Base-by-base conservation (phyloP, 2,329 filamentous ascomycete species). In the Ophiostoma montium region DNA sequence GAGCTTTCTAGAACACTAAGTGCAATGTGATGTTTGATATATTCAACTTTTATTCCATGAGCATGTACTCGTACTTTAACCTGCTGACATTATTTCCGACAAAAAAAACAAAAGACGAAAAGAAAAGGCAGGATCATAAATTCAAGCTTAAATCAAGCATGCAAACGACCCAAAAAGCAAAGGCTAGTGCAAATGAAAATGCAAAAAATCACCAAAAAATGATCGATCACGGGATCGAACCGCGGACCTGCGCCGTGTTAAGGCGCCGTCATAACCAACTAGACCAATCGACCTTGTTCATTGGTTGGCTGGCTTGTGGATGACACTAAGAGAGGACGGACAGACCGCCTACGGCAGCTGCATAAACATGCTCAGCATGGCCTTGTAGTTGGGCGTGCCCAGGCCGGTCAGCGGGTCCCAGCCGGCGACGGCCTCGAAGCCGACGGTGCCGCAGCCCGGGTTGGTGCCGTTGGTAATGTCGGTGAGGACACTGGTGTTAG, bases 381-480 rank as follows among this genome's bases (percentile, higher is more conserved):
- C 54, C 1, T 54, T 53, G 41, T 55, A 60, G 30, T 57, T 52
- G 19, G 58, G 57, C 21, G 57, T 53, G 5, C 51, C 52, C 8
- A 53, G 49, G 4, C 49, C 52, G n/a, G 52, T 53, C 43, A 53
- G 43, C 7, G 58, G 59, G 36, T 61, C 59, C 59, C 59, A 61
- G 6, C 59, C 59, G 21, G 52, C 44, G 4, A 53, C 55, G 1
- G 60, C 61, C 3, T 53, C 53, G 43, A 63, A 64, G 0, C 62
- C 62, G 5, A 50, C 31, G 1, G 58, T 62, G n/a, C 59, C 57
- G 30, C 62, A 64, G 9, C 62, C 62, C 2, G 62, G 62, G 46
- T 62, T 63, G 4, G 52, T 52, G 2, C 61, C 61, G 1, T 49
- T 51, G 3, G 56, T 58, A 18, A 63, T 54, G 44, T 63, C 61